Evolutionary conservation across 2,329 filamentous ascomycete species (phyloP).

Genomic region (Talaromyces pinophilus): DNA sequence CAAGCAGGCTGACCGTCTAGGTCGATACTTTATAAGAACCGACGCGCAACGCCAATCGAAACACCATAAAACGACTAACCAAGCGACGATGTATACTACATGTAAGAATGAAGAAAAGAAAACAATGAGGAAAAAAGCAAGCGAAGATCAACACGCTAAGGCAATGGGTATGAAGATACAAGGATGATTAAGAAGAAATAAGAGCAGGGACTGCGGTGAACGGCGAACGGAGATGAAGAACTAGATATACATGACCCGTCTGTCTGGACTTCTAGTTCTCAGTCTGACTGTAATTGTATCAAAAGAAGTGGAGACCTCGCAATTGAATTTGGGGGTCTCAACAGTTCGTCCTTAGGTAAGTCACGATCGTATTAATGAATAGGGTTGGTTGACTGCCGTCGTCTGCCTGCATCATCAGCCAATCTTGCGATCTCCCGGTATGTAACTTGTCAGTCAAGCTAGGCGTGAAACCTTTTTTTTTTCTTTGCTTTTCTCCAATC

Average conservation of each 20-base stretch:
- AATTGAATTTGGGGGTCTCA: slow-evolving; percentile 10
- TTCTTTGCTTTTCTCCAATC: slow-evolving; percentile 11
- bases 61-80: slow-evolving; percentile 12
- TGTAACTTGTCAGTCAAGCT: slow-evolving; percentile 3
- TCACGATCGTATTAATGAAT: slow-evolving; percentile 13
- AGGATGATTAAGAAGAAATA: slow-evolving; percentile 7
- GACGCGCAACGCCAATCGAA: slow-evolving; percentile 18
- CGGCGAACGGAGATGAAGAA: slow-evolving; percentile 36
- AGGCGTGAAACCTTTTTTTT: slow-evolving; percentile 11
- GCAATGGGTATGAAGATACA: slow-evolving; percentile 6
- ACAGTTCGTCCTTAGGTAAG: slow-evolving; percentile 4
- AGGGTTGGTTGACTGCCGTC: slow-evolving; percentile 17
- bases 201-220: slow-evolving; percentile 1
- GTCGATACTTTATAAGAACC: slow-evolving; percentile 4
- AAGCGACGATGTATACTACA: slow-evolving; percentile 1
- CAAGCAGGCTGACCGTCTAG: slow-evolving; percentile 3
- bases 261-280: background rate
- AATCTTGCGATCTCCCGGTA: slow-evolving; percentile 8
- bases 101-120: slow-evolving; percentile 7
- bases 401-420: slow-evolving; percentile 20
- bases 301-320: slow-evolving; percentile 12
- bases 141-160: slow-evolving; percentile 10
- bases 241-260: slow-evolving; percentile 30
- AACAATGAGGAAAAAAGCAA: background rate
- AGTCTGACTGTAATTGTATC: slow-evolving; percentile 17